Base-by-base conservation (phyloP, 2,329 filamentous ascomycete genomes). In the Rachicladosporium sp. region DNA sequence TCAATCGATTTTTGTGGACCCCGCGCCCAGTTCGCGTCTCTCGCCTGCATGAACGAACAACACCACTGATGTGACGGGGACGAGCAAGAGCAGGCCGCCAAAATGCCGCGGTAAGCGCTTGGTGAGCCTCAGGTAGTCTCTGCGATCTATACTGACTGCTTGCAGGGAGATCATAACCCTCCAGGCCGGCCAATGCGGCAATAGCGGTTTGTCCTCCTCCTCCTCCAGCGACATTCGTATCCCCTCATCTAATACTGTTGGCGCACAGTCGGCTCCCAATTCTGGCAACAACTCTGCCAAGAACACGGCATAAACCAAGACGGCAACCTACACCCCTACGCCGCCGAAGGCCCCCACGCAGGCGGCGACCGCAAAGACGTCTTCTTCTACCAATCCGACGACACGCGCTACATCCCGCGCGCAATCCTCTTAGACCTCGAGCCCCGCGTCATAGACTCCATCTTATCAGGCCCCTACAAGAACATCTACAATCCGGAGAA, bases 401-500 rank as follows among this genome's bases (percentile, higher is more conserved):
- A 98, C 60, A 98, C 91, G 43, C 77, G 91, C 67, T 98, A 98
- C 64, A 96, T 98, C 50, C 91, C 91, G 8, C 78, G 91, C 58
- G 89, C 91, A 35, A 96, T 98, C 53, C 70, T 98, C 37, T 82
- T 98, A 47, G 91, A 98, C 60, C 70, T 98, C 31, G 91, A 98
- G 64, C 91, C 91, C 15, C 76, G 91, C 48, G 88, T 96, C 47
- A 82, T 98, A 57, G 83, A 96, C 58, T 70, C 78, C 45, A 98
- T 98, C 51, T 89, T 96, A 66, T 82, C 80, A 7, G 87, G 91
- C 1, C 80, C 88, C 0, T 98, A 98, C 70, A 86, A 82, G 62
- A 96, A 98, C 61, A 98, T 98, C 44, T 98, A 98, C 74, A 98
- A 98, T 60, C 91, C 91, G 0, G 91, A 98, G 64, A 98, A 98